Evolutionary conservation across 176 grass and related monocot genomes (phyloP), one percentile per base, ranked within the genome.

Genomic region (Cocos nucifera): DNA sequence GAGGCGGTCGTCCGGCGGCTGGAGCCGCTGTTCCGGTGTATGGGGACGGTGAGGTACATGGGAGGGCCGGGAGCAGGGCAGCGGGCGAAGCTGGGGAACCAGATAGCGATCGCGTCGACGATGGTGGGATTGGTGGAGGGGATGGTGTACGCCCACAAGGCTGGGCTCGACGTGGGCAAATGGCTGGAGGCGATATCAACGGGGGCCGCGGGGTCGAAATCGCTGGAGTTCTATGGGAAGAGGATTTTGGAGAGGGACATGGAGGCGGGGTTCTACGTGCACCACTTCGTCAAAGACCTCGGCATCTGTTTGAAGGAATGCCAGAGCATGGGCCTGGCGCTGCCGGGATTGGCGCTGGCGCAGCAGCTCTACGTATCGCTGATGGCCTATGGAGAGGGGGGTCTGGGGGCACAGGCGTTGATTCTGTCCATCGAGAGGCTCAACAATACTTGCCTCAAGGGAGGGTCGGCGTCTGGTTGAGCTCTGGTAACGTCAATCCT

Each of bases 51-150:
- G 14, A 65, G 71, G 15, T 83, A 88, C 81, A 98, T 92, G 93
- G 87, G 93, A 25, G 84, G 82, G 0, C 84, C 87, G 0, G 93
- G 93, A 44, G 73, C 79, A 15, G 87, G 87, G 49, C 87, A 92
- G 76, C 80, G 82, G 22, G 81, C 93, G 8, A 98, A 92, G 75
- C 80, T 91, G 69, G 87, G 93, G 44, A 98, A 98, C 76, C 93
- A 98, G 72, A 92, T 92, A 53, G 79, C 80, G 28, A 92, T 98
- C 70, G 83, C 87, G 17, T 92, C 93, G 63, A 98, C 80, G 67
- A 98, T 98, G 93, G 87, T 98, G 25, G 93, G 93, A 9, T 73
- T 97, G 57, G 93, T 88, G 58, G 93, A 97, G 66, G 93, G 93
- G 22, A 92, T 97, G 87, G 64, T 88, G 70, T 97, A 72, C 65